Evolutionary conservation across 169 alveolate genomes (phyloP), one percentile per base, ranked within the genome.

Genomic region (Pseudocohnilembus persalinus): DNA sequence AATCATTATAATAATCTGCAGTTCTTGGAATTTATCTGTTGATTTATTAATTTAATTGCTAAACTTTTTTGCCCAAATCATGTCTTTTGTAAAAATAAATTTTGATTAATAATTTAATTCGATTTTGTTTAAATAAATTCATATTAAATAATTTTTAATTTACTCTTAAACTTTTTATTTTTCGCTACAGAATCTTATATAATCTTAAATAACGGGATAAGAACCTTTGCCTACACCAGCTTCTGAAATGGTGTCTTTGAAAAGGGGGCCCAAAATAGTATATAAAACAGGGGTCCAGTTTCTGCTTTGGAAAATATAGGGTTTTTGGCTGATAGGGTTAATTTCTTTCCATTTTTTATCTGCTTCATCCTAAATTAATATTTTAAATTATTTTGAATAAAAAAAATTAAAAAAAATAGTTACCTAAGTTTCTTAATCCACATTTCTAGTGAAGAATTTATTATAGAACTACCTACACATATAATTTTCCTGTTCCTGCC

Each of bases 211-310:
- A 1, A 79, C 84, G 15, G 76, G 74, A 63, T 79, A 79, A 63
- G 35, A 49, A 0, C 84, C 73, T 32, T 79, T 35, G 1, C 84
- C 84, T 4, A 79, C 84, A 29, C 84, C 84, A 0, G 84, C 84
- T 29, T 79, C 84, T 27, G 76, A 68, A 32, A 79, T 72, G 20
- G 84, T 79, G 29, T 68, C 65, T 63, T 35, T 49, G n/a, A 35
- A 79, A 0, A 79, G 77, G 29, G 63, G 30, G 34, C 76, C 76
- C 15, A 79, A 30, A 1, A 64, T 33, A 64, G 34, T 64, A 79
- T 49, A 79, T 1, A 79, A n/a, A 16, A 79, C 73, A 28, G 84
- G 84, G 29, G 84, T 49, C 84, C 84, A 79, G 63, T 79, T 35
- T 79, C 35, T 79, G 29, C 84, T 79, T 6, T 29, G 29, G 73